Evolutionary conservation across 2,329 filamentous ascomycete genomes (phyloP), one percentile per base, ranked within the genome.

Genomic region (Chrysoporthe deuterocubensis): DNA sequence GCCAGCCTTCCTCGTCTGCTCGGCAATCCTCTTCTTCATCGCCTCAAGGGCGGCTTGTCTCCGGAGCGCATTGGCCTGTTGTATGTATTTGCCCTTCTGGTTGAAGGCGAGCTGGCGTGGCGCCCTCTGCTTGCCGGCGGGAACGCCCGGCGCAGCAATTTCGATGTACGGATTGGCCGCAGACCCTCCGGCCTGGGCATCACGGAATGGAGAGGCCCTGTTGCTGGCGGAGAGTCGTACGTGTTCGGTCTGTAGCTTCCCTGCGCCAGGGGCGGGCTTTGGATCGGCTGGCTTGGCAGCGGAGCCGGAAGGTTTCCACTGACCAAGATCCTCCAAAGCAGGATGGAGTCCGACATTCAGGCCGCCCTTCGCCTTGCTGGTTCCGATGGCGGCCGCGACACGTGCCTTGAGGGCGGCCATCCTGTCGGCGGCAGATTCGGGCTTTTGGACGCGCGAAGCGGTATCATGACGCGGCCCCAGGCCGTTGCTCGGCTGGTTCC

Each of bases 51-150:
- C 91, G 54, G 91, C 93, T 80, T 97, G 94, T 69, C 93, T 88
- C 70, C 96, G 90, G 64, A 97, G 82, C 67, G 94, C 94, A 77
- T 93, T 95, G 8, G 92, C 96, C 80, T 98, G 95, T 71, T 94
- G 91, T 69, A 98, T 97, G 76, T 97, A 98, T 85, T 98, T 98
- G 64, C 96, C 96, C 78, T 97, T 96, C 73, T 94, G 90, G 74
- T 97, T 97, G 83, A 99, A 98, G 14, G 93, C 82, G 21, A 99
- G 84, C 71, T 92, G 89, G 69, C 92, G 89, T 13, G 93, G 87
- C 71, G 92, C 85, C 62, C 94, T 87, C 48, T 86, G 83, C 73
- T 90, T 92, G 43, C 76, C 74, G 78, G 83, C 71, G n/a, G 87
- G 85, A 14, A 89, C 79, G 71, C 82, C 90, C 8, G 90, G 84